Evolutionary conservation across 2,329 filamentous ascomycete species (phyloP).

Genomic region (Cladosporium phlei): DNA sequence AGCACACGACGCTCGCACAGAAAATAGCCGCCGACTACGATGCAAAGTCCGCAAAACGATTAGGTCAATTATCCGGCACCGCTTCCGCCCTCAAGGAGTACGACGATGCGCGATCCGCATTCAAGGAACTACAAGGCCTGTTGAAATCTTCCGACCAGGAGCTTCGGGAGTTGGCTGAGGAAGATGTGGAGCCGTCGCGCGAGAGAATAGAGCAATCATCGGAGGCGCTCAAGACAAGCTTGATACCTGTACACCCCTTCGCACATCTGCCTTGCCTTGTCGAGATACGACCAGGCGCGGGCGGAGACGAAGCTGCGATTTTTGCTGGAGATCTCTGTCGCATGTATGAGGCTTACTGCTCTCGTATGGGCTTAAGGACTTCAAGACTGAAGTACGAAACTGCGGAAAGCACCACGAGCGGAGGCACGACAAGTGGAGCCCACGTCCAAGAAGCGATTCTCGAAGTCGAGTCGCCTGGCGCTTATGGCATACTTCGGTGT

Average conservation of each 20-base stretch:
- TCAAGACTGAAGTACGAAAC: conserved; percentile 76
- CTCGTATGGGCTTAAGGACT: conserved; percentile 60
- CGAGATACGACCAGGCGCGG: conserved; percentile 87
- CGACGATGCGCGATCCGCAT: conserved; percentile 54
- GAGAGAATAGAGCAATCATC: conserved; percentile 59
- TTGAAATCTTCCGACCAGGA: conserved; percentile 56
- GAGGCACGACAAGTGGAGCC: conserved; percentile 55
- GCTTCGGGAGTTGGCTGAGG: conserved; percentile 54
- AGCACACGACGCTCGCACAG: conserved; percentile 51
- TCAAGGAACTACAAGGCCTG: conserved; percentile 68
- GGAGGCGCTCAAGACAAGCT: conserved; percentile 64
- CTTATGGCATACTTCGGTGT: conserved; percentile 75
- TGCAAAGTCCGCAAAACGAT: conserved; percentile 51
- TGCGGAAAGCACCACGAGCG: conserved; percentile 54
- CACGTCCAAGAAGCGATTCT: conserved; percentile 83
- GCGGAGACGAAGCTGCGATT: conserved; percentile 83
- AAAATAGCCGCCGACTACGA: conserved; percentile 54
- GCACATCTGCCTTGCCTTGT: conserved; percentile 83
- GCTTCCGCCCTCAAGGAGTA: conserved; percentile 52
- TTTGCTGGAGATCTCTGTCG: conserved; percentile 82
- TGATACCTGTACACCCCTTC: conserved; percentile 87
- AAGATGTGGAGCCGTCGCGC: conserved; percentile 67
- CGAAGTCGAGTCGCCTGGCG: conserved; percentile 69
- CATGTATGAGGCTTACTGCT: conserved; percentile 84
- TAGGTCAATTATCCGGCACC: conserved; percentile 52